Conservation (phyloP, 495 filamentous ascomycete genomes). For the Hapsidospora chrysogenum region DNA sequence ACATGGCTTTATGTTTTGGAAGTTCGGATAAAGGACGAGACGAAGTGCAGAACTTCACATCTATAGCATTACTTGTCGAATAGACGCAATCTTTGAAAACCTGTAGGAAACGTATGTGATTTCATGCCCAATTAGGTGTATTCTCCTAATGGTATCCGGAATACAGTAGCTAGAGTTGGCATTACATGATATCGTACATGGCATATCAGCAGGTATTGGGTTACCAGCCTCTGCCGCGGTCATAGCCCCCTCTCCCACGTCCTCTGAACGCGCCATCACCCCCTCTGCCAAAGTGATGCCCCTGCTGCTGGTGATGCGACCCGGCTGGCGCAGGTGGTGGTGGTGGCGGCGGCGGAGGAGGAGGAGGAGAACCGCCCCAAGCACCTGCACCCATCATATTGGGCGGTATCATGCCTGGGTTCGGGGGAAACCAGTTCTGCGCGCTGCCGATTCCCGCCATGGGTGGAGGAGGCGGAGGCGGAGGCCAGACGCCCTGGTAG, state of each 20-base stretch:
- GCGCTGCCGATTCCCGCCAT: neutral
- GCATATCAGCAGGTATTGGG: too few species aligned
- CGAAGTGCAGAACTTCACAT: too few species aligned
- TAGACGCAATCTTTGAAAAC: too few species aligned
- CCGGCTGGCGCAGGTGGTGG: neutral
- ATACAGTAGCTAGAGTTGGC: too few species aligned
- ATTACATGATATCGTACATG: too few species aligned
- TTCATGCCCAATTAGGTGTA: too few species aligned
- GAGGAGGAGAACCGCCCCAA: neutral
- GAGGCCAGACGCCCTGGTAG: neutral
- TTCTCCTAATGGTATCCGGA: too few species aligned
- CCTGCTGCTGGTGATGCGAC: neutral
- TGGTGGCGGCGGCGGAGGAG: conserved; percentile 1
- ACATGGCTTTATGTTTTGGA: too few species aligned
- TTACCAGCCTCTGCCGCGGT: neutral
- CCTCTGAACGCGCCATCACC: neutral
- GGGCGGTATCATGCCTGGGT: neutral
- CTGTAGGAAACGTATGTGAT: too few species aligned
- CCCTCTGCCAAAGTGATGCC: neutral
- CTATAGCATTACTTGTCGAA: too few species aligned
- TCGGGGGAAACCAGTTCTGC: too few species aligned
- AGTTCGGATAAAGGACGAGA: too few species aligned
- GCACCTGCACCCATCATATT: neutral
- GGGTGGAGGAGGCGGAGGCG: neutral
- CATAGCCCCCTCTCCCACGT: conserved; percentile 2